Evolutionary conservation across 345 rosid species (phyloP), one percentile per base, ranked within the genome.

Genomic region (Boechera divaricarpa): DNA sequence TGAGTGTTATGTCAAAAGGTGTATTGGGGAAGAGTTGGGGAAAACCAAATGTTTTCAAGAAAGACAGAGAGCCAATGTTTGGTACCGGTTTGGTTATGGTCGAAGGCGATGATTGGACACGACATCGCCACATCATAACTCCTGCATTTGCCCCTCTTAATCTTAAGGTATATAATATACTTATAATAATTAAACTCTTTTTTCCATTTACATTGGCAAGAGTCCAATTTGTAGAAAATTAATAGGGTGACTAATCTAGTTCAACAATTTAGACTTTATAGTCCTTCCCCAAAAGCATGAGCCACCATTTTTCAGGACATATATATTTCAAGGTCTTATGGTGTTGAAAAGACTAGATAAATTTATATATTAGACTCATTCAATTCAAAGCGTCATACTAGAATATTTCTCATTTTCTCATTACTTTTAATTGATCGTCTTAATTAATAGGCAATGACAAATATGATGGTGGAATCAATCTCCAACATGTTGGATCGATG

Each of bases 21-120:
- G 89, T 95, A 6, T 59, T 86, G 89, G 99, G 98, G 10, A 95
- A 91, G 85, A 89, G 86, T 18, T 91, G 99, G 99, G 99, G 99
- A 59, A 95, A 95, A 68, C 98, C 98, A 41, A 62, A 61, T 41
- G 93, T 95, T 18, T 88, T 92, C 80, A 91, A 87, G 80, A 80
- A 82, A 33, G 99, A 95, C 77, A 86, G 98, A 69, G 82, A 87
- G 47, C 97, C 99, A 31, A 92, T 95, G 96, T 95, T 95, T 68
- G 99, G 99, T 12, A 81, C 86, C 8, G 98, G 99, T 32, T 75
- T 92, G 76, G 62, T 85, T 11, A 95, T 91, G 97, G 97, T 86
- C 49, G 98, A 92, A 82, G 97, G 97, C 2, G 92, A 92, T 21
- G 94, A 89, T 1, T 90, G 99, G 99, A 87, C 89, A 73, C 96